Evolutionary conservation across 768 basidiomycete genomes (phyloP).

Genomic region (Xerocomellus intermedius): DNA sequence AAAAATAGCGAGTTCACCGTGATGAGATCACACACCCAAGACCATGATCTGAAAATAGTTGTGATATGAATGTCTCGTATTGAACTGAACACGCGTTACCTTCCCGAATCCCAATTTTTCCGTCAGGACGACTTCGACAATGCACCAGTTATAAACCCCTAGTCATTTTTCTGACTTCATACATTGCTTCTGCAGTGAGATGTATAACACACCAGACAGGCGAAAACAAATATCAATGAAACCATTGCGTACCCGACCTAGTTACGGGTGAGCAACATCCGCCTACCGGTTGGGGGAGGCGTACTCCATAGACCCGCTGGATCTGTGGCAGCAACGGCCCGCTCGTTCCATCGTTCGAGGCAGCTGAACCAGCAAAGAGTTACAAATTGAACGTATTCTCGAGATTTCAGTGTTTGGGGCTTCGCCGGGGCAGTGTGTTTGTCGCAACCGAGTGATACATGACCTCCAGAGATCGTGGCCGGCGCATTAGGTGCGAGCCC

Average conservation of each 20-base stretch:
- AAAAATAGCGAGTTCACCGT: neutral
- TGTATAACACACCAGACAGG: conserved; percentile 37
- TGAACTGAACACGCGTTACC: conserved; percentile 19
- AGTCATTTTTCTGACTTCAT: conserved; percentile 17
- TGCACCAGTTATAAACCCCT: conserved; percentile 47
- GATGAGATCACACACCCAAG: conserved; percentile 27
- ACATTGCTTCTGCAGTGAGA: neutral
- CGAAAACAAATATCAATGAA: conserved; percentile 55
- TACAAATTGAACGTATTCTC: conserved; percentile 45
- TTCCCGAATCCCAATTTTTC: conserved; percentile 35
- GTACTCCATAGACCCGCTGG: conserved; percentile 53
- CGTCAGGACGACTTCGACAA: conserved; percentile 46
- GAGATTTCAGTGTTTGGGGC: conserved; percentile 4
- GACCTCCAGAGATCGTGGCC: neutral
- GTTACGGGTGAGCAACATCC: neutral
- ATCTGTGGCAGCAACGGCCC: conserved; percentile 76
- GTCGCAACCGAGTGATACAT: no score
- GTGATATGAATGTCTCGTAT: neutral
- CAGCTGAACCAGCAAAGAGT: conserved; percentile 57
- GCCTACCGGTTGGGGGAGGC: neutral
- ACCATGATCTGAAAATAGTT: conserved; percentile 36
- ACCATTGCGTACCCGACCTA: conserved; percentile 52
- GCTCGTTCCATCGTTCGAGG: conserved; percentile 60
- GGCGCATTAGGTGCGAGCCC: neutral
- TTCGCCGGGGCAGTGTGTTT: neutral